These are phyloP conservation scores for Barnettozyma hawaiiensis DNA, from an alignment of 1,139 yeast genomes.

Conservation along the genomic window DNA sequence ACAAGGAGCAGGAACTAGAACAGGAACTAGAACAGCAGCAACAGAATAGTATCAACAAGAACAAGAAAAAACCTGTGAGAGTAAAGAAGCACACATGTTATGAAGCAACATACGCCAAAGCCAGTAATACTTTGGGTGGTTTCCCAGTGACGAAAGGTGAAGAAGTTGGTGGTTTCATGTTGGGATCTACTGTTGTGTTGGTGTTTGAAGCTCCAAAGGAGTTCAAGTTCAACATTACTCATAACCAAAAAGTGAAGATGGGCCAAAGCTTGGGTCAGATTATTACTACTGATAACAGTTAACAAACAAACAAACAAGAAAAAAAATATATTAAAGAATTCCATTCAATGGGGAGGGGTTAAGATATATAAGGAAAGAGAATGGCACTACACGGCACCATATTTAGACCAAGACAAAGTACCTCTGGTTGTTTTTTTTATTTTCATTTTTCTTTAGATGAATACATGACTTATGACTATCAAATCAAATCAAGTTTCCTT, in stretches of 20 bases:
- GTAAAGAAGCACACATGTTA: conserved; percentile 76
- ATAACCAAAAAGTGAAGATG: conserved; percentile 75
- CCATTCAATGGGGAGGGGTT: not conserved
- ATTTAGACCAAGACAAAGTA: not conserved
- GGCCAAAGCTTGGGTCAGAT: conserved; percentile 76
- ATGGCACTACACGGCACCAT: not conserved
- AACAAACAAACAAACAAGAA: too few relatives aligned
- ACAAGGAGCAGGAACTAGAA: conserved; percentile 9
- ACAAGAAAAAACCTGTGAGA: conserved; percentile 25
- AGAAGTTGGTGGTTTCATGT: conserved; percentile 95
- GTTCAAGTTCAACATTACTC: conserved; percentile 63
- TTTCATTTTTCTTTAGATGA: too few relatives aligned
- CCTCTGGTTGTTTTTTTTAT: too few relatives aligned
- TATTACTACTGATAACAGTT: too few relatives aligned
- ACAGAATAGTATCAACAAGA: too few relatives aligned
- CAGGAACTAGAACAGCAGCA: too few relatives aligned
- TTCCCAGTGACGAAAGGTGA: conserved; percentile 86
- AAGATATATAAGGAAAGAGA: too few relatives aligned
- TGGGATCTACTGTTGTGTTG: conserved; percentile 92
- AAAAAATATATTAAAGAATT: not conserved
- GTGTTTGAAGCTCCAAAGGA: conserved; percentile 91
- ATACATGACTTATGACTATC: conserved; percentile 8
- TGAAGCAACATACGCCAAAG: conserved; percentile 87
- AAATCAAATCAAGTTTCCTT: conserved; percentile 42
- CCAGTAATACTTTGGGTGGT: conserved; percentile 78